Conservation (phyloP, 371 early-diverging fungal genomes). For the Mucor saturninus region DNA sequence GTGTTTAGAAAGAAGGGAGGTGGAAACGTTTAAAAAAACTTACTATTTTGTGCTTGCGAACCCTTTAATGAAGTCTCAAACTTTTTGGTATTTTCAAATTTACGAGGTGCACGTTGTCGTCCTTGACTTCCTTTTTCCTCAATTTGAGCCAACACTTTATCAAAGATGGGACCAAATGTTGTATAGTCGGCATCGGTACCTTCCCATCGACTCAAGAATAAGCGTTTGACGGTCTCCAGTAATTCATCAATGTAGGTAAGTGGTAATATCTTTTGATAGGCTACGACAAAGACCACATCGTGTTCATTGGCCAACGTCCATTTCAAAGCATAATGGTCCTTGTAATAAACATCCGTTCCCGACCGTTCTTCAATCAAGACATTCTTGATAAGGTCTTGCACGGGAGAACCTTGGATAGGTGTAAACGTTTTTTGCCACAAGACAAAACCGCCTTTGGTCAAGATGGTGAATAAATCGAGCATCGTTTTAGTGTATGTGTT, state of each 20-base stretch:
- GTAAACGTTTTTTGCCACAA: constrained; percentile 78
- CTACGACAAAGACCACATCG: constrained; percentile 91
- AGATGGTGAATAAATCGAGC: constrained; percentile 81
- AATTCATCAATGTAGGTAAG: constrained; percentile 88
- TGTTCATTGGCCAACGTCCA: constrained; percentile 89
- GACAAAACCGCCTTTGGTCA: constrained; percentile 84
- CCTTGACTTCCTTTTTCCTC: constrained; percentile 48
- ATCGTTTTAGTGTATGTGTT: constrained; percentile 38
- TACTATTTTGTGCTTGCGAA: constrained; percentile 65
- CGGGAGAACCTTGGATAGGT: constrained; percentile 61
- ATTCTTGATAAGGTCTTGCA: constrained; percentile 76
- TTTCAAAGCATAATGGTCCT: constrained; percentile 75
- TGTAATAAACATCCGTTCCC: constrained; percentile 59
- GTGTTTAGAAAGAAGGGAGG: too few relatives aligned
- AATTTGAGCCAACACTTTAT: constrained; percentile 39
- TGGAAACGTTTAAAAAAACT: neutral
- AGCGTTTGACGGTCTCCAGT: constrained; percentile 64
- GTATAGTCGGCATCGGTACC: constrained; percentile 31
- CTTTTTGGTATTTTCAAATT: constrained; percentile 85
- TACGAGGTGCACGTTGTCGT: constrained; percentile 67
- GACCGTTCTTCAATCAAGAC: constrained; percentile 82
- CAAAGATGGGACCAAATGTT: constrained; percentile 48
- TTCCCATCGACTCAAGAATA: constrained; percentile 45
- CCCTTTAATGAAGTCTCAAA: constrained; percentile 77
- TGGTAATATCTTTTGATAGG: constrained; percentile 87